Percentiles rank a stretch among this genome's conserved stretches.
These are phyloP conservation scores for Saturnispora diversa DNA, from an alignment of 805 yeast genomes.

Conservation along the genomic window DNA sequence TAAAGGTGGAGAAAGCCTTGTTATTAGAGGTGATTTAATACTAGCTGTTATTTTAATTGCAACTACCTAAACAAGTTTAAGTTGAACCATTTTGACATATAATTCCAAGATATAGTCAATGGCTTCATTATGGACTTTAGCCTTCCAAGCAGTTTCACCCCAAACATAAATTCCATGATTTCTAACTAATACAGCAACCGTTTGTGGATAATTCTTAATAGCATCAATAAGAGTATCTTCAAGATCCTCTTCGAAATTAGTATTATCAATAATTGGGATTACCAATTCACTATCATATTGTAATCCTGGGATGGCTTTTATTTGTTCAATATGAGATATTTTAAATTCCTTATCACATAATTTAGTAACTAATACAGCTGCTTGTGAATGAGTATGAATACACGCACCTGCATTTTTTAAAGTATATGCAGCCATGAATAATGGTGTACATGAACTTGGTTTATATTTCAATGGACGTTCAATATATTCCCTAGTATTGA, in stretches of 20 bases:
- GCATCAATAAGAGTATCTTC: constrained; percentile 57
- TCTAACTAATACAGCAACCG: constrained; percentile 83
- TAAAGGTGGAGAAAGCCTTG: background rate
- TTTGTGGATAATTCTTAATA: constrained; percentile 59
- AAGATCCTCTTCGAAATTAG: constrained; percentile 81
- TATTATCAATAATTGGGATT: constrained; percentile 87
- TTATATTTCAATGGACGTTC: constrained; percentile 59
- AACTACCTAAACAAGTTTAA: background rate
- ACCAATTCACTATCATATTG: constrained; percentile 65
- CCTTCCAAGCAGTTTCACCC: constrained; percentile 90
- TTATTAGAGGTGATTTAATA: constrained; percentile 7
- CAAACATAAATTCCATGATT: constrained; percentile 95
- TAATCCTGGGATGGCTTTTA: constrained; percentile 76
- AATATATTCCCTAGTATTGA: constrained; percentile 42
- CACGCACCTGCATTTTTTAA: constrained; percentile 79
- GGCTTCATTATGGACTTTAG: constrained; percentile 88
- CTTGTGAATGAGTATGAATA: constrained; percentile 89
- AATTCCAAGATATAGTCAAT: constrained; percentile 81
- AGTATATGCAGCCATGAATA: constrained; percentile 63
- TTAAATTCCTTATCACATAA: constrained; percentile 63
- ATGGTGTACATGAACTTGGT: constrained; percentile 92
- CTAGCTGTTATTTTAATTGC: background rate
- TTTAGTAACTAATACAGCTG: constrained; percentile 74
- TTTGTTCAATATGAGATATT: constrained; percentile 80
- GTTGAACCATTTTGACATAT: constrained; percentile 71